A percentile compares a stretch with the other conserved stretches of the same genome.
These are phyloP conservation scores for Pichia sp. DNA, from an alignment of 1,139 yeast genomes.

Conservation along the genomic window DNA sequence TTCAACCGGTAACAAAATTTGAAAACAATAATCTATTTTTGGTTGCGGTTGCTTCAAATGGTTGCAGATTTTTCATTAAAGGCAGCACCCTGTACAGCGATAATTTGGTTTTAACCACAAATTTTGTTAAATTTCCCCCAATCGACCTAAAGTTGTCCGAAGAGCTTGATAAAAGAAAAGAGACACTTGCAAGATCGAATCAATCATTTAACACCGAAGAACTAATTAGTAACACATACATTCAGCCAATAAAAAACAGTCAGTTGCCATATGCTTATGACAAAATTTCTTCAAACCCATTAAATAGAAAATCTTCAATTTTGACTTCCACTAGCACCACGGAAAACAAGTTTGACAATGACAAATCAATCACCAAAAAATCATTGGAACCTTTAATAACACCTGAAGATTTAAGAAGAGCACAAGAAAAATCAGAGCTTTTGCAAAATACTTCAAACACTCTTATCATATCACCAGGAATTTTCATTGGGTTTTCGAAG, in stretches of 20 bases:
- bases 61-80: constrained; percentile 70
- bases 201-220: constrained; percentile 24
- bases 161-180: constrained; percentile 32
- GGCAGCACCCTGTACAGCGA: constrained; percentile 31
- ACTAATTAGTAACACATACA: neutral
- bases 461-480: constrained; percentile 73
- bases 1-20: constrained; percentile 49
- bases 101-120: constrained; percentile 37
- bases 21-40: constrained; percentile 70
- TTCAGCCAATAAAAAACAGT: too few species aligned
- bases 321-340: too few species aligned
- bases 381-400: constrained; percentile 17
- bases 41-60: constrained; percentile 80
- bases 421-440: constrained; percentile 27
- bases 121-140: constrained; percentile 65
- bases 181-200: constrained; percentile 31
- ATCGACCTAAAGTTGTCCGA: constrained; percentile 53
- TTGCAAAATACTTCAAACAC: constrained; percentile 39
- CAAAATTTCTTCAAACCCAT: too few species aligned
- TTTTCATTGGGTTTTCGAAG: constrained; percentile 43
- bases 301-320: too few species aligned
- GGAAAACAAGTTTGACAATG: neutral
- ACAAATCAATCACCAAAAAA: constrained; percentile 20
- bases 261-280: too few species aligned
- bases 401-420: constrained; percentile 23